Evolutionary conservation across 495 filamentous ascomycete genomes (phyloP).

Genomic region (Penicillium subrubescens): DNA sequence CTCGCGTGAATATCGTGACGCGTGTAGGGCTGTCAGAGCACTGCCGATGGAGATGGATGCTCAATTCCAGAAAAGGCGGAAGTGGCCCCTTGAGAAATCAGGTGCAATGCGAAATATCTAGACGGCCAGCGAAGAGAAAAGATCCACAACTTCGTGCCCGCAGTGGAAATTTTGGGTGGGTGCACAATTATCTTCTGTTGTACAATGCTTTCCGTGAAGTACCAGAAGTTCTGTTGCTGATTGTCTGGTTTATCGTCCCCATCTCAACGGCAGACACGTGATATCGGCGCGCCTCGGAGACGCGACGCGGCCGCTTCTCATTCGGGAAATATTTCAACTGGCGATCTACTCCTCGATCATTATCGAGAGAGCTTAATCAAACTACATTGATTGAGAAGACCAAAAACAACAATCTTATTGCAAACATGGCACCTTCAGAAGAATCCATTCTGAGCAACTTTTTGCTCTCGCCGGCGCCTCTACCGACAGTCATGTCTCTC

Average conservation of each 20-base stretch:
- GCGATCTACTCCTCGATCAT: not conserved
- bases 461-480: slow-evolving; percentile 70
- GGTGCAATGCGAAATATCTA: slow-evolving; percentile 7
- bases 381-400: not conserved
- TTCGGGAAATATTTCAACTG: slow-evolving; percentile 5
- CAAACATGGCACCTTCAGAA: slow-evolving; percentile 69
- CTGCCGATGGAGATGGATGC: slow-evolving; percentile 20
- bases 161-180: not conserved
- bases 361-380: not conserved
- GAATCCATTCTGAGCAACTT: slow-evolving; percentile 73
- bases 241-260: not conserved
- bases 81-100: slow-evolving; percentile 14
- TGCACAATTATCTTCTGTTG: not conserved
- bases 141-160: slow-evolving; percentile 8
- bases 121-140: not conserved
- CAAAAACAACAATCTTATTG: not conserved
- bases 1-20: not conserved
- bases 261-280: slow-evolving; percentile 5
- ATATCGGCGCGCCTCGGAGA: slow-evolving; percentile 7
- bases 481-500: slow-evolving; percentile 72
- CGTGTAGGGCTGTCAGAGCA: slow-evolving; percentile 9
- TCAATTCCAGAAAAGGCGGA: slow-evolving; percentile 14
- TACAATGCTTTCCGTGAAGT: not conserved
- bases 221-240: not conserved
- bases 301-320: slow-evolving; percentile 11